These are phyloP conservation scores for Colletotrichum magnum DNA, from an alignment of 2,329 filamentous ascomycete species.

Conservation along the genomic window DNA sequence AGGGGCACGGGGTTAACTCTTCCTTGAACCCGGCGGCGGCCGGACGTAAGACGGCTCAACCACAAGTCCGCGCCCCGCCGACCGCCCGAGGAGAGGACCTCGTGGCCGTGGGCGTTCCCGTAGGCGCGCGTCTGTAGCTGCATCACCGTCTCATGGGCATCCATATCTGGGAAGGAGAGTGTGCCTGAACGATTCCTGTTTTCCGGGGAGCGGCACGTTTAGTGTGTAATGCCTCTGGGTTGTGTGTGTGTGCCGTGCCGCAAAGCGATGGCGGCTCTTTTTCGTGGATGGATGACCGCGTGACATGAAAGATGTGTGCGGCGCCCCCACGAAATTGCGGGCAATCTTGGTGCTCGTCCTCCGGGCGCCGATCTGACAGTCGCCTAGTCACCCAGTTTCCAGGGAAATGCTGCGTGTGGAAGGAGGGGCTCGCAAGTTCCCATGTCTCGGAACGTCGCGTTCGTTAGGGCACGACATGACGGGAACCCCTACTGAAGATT, in stretches of 20 bases:
- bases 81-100: neutral
- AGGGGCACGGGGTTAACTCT: conserved; percentile 24
- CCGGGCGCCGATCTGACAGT: conserved; percentile 7
- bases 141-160: conserved; percentile 15
- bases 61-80: conserved; percentile 26
- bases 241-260: conserved; percentile 8
- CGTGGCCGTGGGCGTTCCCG: neutral
- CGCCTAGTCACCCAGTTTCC: neutral
- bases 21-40: conserved; percentile 5
- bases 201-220: neutral
- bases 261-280: conserved; percentile 36
- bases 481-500: neutral
- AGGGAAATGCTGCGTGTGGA: conserved; percentile 7
- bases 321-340: conserved; percentile 22
- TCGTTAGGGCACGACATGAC: conserved; percentile 17
- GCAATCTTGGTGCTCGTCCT: conserved; percentile 14
- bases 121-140: neutral
- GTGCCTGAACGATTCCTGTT: conserved; percentile 30
- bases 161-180: conserved; percentile 16
- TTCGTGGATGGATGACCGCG: conserved; percentile 34
- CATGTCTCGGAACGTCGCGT: conserved; percentile 35
- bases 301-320: conserved; percentile 27
- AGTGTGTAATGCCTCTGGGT: neutral
- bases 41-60: conserved; percentile 37
- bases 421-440: conserved; percentile 16